Evolutionary conservation across 805 yeast genomes (phyloP).

Genomic region (Candida hungchunana): DNA sequence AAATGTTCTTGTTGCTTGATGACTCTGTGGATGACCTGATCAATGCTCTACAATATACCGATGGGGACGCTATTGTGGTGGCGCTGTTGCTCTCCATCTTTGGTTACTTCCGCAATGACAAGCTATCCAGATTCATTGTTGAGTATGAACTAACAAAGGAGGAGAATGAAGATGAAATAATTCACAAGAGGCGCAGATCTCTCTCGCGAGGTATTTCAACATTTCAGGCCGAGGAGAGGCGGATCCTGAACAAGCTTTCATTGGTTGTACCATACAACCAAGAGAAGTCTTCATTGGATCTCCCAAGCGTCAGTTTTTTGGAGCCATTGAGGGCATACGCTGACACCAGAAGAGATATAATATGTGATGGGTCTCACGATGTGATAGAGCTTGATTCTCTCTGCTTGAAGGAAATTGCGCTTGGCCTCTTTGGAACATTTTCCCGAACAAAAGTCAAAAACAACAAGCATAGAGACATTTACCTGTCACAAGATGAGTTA

Average conservation of each 20-base stretch:
- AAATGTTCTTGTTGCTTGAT: constrained; percentile 17
- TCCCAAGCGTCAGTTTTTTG: constrained; percentile 18
- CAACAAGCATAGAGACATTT: constrained; percentile 45
- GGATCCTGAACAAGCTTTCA: constrained; percentile 3
- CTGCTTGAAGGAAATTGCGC: constrained; percentile 24
- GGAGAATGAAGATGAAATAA: constrained; percentile 37
- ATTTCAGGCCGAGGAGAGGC: constrained; percentile 12
- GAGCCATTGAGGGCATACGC: constrained; percentile 16
- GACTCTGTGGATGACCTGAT: constrained; percentile 54
- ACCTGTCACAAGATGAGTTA: constrained; percentile 44
- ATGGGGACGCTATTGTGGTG: constrained; percentile 57
- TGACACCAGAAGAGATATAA: constrained; percentile 4
- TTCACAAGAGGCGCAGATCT: constrained; percentile 22
- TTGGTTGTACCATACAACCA: neutral
- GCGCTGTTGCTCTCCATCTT: constrained; percentile 48
- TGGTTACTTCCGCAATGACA: constrained; percentile 40
- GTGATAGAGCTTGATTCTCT: constrained; percentile 23
- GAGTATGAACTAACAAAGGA: constrained; percentile 54
- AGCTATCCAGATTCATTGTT: constrained; percentile 50
- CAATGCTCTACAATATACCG: constrained; percentile 61
- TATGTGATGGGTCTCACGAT: constrained; percentile 12
- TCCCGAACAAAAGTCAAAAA: constrained; percentile 27
- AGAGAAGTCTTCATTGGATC: neutral
- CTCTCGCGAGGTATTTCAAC: constrained; percentile 9
- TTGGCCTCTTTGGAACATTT: constrained; percentile 17